A percentile compares a stretch with the other conserved stretches of the same genome.
These are phyloP conservation scores for Cytospora paraplurivora DNA, from an alignment of 2,329 filamentous ascomycete genomes.

Conservation along the genomic window DNA sequence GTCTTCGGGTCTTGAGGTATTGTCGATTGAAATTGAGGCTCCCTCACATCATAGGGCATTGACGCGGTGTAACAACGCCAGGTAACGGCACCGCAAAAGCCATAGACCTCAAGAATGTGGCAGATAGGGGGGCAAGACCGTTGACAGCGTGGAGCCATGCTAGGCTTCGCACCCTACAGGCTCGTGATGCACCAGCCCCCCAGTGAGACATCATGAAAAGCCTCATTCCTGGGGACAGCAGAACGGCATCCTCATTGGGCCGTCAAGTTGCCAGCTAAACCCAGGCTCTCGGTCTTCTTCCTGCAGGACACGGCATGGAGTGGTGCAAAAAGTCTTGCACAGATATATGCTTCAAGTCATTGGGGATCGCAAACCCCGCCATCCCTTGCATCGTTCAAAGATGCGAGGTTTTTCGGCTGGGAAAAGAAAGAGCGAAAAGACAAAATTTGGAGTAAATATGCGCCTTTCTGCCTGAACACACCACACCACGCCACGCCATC, in stretches of 20 bases:
- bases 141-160: background rate
- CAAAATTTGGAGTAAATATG: conserved; percentile 1
- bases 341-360: background rate
- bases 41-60: conserved; percentile 1
- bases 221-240: background rate
- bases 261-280: background rate
- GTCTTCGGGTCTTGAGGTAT: background rate
- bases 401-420: background rate
- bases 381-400: background rate
- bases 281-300: conserved; percentile 1
- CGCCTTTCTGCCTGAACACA: conserved; percentile 4
- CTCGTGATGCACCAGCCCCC: background rate
- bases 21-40: background rate
- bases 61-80: conserved; percentile 1
- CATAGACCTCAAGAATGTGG: background rate
- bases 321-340: background rate
- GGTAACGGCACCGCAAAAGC: conserved; percentile 1
- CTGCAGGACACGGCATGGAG: conserved; percentile 1
- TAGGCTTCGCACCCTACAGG: background rate
- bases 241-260: background rate
- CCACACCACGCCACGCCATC: background rate
- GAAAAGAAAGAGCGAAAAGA: background rate
- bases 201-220: conserved; percentile 1
- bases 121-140: background rate
- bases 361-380: conserved; percentile 2